These are phyloP conservation scores for Stereum hirsutum DNA, from an alignment of 1,284 basidiomycete species.

Conservation along the genomic window DNA sequence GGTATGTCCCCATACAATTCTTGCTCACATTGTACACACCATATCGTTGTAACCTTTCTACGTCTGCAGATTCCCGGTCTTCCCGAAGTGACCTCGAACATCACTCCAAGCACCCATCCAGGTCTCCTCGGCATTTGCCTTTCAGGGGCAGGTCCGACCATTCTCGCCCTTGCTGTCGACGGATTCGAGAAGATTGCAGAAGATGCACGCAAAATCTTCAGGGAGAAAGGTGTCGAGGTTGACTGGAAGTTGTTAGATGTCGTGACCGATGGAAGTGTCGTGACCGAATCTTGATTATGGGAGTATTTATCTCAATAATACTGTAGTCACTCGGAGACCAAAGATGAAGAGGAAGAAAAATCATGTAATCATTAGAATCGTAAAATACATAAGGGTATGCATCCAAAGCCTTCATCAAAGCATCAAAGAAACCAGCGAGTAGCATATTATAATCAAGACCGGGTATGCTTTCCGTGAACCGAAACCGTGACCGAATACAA, in stretches of 20 bases:
- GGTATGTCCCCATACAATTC: slow-evolving; percentile 32
- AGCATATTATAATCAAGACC: no score
- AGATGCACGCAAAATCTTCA: slow-evolving; percentile 73
- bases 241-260: slow-evolving; percentile 74
- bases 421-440: no score
- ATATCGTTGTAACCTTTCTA: no score
- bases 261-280: slow-evolving; percentile 35
- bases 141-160: slow-evolving; percentile 96
- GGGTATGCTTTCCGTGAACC: no score
- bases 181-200: slow-evolving; percentile 80
- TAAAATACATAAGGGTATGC: no score
- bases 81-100: slow-evolving; percentile 79
- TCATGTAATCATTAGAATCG: no score
- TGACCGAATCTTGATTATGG: no score
- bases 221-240: slow-evolving; percentile 65
- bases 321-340: no score
- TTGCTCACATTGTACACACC: neutral
- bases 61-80: slow-evolving; percentile 98
- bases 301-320: no score
- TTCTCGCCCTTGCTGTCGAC: slow-evolving; percentile 88
- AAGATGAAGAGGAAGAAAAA: no score
- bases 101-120: slow-evolving; percentile 85
- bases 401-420: no score
- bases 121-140: slow-evolving; percentile 96
- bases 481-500: no score